These are phyloP conservation scores for Cladosporium phlei DNA, from an alignment of 2,329 filamentous ascomycete species.

Conservation along the genomic window DNA sequence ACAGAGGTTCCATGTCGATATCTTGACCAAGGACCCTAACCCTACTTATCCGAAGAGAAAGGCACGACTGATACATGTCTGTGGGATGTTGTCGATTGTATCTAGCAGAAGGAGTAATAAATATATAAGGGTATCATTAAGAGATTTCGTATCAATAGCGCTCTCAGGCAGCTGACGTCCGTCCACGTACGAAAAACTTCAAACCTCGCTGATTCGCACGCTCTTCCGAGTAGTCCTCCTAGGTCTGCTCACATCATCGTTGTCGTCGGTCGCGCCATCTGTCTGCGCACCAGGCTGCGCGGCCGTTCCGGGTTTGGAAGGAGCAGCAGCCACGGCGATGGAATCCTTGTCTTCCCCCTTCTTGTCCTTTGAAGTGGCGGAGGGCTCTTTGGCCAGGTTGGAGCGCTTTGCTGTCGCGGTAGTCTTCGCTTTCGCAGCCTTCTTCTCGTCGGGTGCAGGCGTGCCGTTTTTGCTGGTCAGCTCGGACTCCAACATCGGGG, in stretches of 20 bases:
- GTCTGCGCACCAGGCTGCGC: neutral
- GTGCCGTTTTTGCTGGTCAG: slow-evolving; percentile 23
- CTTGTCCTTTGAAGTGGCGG: slow-evolving; percentile 6
- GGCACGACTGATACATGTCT: too few species aligned
- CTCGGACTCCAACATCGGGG: slow-evolving; percentile 19
- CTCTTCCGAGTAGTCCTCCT: slow-evolving; percentile 28
- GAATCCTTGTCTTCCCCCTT: slow-evolving; percentile 9
- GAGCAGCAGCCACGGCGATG: neutral
- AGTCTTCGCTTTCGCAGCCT: slow-evolving; percentile 1
- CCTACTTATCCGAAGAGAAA: too few species aligned
- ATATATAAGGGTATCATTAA: neutral
- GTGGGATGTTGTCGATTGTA: too few species aligned
- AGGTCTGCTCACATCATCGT: slow-evolving; percentile 18
- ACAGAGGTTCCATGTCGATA: too few species aligned
- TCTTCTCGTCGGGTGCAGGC: slow-evolving; percentile 16
- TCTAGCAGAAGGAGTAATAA: neutral
- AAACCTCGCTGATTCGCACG: slow-evolving; percentile 30
- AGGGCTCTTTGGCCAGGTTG: slow-evolving; percentile 8
- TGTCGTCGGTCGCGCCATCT: slow-evolving; percentile 5
- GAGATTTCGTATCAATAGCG: neutral
- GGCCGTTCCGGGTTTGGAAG: slow-evolving; percentile 2
- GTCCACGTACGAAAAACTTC: too few species aligned
- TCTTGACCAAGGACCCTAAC: too few species aligned
- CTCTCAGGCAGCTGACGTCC: too few species aligned
- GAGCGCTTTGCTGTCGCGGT: neutral